A percentile compares a stretch with the other conserved stretches of the same genome.
These are phyloP conservation scores for Ogataea paraovalis DNA, from an alignment of 805 yeast species.

Conservation along the genomic window DNA sequence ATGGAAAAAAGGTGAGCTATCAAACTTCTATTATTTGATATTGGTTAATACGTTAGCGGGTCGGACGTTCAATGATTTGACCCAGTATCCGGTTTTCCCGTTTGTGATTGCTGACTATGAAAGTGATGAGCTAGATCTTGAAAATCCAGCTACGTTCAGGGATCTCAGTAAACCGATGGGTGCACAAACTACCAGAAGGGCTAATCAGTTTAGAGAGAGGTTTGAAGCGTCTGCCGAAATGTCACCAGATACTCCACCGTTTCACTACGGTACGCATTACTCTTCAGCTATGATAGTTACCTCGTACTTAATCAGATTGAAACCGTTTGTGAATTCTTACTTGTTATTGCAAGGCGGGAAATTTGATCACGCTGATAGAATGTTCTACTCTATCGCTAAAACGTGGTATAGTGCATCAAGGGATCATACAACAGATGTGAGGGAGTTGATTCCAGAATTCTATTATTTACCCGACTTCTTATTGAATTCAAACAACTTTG, in stretches of 20 bases:
- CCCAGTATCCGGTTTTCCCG: constrained; percentile 90
- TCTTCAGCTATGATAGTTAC: constrained; percentile 93
- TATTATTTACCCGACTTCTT: constrained; percentile 79
- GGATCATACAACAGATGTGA: constrained; percentile 81
- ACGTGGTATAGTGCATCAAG: constrained; percentile 78
- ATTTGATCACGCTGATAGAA: constrained; percentile 83
- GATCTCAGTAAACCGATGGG: constrained; percentile 91
- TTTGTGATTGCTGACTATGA: constrained; percentile 85
- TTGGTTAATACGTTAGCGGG: constrained; percentile 82
- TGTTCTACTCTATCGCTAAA: constrained; percentile 68
- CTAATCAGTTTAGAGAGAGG: constrained; percentile 61
- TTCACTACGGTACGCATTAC: constrained; percentile 91
- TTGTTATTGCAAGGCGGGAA: constrained; percentile 79
- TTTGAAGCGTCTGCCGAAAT: constrained; percentile 66
- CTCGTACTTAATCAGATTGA: constrained; percentile 68
- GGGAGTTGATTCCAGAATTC: constrained; percentile 86
- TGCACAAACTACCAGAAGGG: constrained; percentile 64
- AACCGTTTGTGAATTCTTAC: constrained; percentile 80
- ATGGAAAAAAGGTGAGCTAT: constrained; percentile 76
- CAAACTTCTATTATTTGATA: constrained; percentile 80
- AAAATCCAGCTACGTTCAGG: constrained; percentile 58
- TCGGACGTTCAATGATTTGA: constrained; percentile 80
- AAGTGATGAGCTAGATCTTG: constrained; percentile 64
- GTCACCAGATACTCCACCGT: constrained; percentile 55
- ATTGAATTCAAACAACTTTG: constrained; percentile 57